phyloP scores from a whole-genome alignment of 2,329 filamentous ascomycete species.

The Pseudogymnoascus sp. region DNA sequence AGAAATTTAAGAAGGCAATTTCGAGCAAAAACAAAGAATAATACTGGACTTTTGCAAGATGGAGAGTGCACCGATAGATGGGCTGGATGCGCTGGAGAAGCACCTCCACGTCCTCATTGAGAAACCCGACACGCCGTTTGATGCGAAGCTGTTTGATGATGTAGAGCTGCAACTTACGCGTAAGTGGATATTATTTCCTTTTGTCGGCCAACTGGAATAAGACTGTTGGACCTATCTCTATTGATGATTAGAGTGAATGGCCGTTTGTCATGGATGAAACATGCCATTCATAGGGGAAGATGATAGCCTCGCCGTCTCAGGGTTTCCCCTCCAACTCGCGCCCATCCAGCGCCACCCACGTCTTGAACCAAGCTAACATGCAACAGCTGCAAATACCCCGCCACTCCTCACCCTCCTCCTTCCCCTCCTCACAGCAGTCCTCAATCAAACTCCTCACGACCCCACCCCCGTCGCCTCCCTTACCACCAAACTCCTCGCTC shows the following conservation, averaged over 20 bases:
- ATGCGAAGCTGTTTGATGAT: conserved; percentile 47
- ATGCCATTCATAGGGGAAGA: neutral
- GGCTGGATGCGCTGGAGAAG: conserved; percentile 44
- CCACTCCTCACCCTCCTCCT: conserved; percentile 45
- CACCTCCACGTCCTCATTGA: conserved; percentile 45
- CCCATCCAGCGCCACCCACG: neutral
- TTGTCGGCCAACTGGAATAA: neutral
- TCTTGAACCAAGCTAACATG: neutral
- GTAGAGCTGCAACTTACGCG: conserved; percentile 51
- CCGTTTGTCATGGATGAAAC: neutral
- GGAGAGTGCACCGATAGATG: conserved; percentile 39
- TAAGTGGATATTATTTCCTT: conserved; percentile 20
- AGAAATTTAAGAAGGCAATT: neutral
- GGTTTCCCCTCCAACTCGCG: neutral
- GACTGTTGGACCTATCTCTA: neutral
- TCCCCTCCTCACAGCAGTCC: conserved; percentile 44
- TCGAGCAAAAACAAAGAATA: neutral
- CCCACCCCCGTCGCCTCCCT: conserved; percentile 44
- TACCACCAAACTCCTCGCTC: conserved; percentile 46
- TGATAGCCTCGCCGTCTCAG: neutral
- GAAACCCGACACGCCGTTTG: conserved; percentile 35
- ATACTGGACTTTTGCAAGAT: conserved; percentile 15
- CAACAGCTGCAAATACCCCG: conserved; percentile 42
- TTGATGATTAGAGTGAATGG: no score
- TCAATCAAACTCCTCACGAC: conserved; percentile 43